These are phyloP conservation scores for Lachnellula suecica DNA, from an alignment of 2,329 filamentous ascomycete genomes.

Conservation along the genomic window DNA sequence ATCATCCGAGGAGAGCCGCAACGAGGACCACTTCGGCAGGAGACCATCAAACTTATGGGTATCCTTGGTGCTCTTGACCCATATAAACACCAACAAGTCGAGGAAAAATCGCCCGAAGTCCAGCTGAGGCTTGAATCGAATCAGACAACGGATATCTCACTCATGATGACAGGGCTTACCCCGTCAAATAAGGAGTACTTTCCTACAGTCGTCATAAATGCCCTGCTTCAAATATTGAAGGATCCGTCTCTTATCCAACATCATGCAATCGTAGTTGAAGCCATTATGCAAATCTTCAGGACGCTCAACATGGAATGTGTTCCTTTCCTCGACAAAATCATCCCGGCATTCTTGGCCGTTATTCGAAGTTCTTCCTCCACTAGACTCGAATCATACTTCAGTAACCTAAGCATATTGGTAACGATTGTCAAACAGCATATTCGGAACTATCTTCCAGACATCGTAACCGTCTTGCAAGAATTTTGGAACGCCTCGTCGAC, in stretches of 20 bases:
- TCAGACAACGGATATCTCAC: slow-evolving; percentile 84
- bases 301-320: slow-evolving; percentile 96
- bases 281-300: slow-evolving; percentile 98
- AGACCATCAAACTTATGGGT: slow-evolving; percentile 95
- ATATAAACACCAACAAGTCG: slow-evolving; percentile 93
- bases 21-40: slow-evolving; percentile 79
- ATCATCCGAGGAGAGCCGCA: slow-evolving; percentile 91
- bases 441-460: slow-evolving; percentile 81
- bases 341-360: slow-evolving; percentile 88
- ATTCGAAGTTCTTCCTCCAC: slow-evolving; percentile 78
- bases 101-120: slow-evolving; percentile 82
- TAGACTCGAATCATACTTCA: slow-evolving; percentile 93
- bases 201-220: slow-evolving; percentile 96
- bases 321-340: slow-evolving; percentile 88
- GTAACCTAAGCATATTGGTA: slow-evolving; percentile 88
- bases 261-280: slow-evolving; percentile 91
- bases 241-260: slow-evolving; percentile 88
- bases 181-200: slow-evolving; percentile 99
- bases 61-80: slow-evolving; percentile 93
- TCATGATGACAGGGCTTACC: slow-evolving; percentile 97
- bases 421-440: slow-evolving; percentile 97
- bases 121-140: slow-evolving; percentile 64
- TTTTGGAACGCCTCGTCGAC: slow-evolving; percentile 83
- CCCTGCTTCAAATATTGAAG: slow-evolving; percentile 86
- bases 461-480: slow-evolving; percentile 82